Base-by-base conservation (phyloP, 2,329 filamentous ascomycete genomes). In the Zymoseptoria passerinii region DNA sequence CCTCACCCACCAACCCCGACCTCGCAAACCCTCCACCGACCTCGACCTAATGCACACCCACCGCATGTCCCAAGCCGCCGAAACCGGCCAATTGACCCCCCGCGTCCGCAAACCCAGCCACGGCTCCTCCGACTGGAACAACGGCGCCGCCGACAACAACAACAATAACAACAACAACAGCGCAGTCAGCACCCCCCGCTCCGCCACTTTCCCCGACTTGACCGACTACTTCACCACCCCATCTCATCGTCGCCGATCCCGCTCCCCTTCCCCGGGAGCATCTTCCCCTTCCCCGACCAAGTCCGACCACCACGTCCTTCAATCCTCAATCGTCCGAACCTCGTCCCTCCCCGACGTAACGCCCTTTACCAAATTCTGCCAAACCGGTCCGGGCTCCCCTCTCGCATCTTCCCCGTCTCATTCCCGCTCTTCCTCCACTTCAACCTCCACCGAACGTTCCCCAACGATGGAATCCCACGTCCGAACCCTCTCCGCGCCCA, bases 41-140 rank as follows among this genome's bases (percentile, higher is more conserved):
- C 60, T 73, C 9, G 66, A 72, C 50, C 67, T 78, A 27, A 74
- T 79, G 57, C 72, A 77, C 56, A 77, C 67, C 58, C 77, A 79
- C 62, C 76, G 78, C 29, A 67, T 77, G 56, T 79, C 77, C 5
- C 78, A 79, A 61, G 77, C 77, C 29, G 78, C 78, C 18, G 78
- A 80, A 66, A 80, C 76, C 40, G 78, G 78, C 16, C 77, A 79
- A 61, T 70, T 80, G 23, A 66, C 66, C 9, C 70, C 70, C 10
- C 63, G 68, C 18, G 55, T 58, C 9, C 58, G 66, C 7, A 65
- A 55, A 27, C 55, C 61, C 3, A 60, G 61, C 8, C 49, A 58
- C 9, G 65, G 65, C 53, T 55, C 58, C 13, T 20, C 48, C 18
- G 18, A 50, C 9, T 19, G 23, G 48, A 57, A 20, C 55, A 13